These are phyloP conservation scores for Xylaria sp. DNA, from an alignment of 2,329 filamentous ascomycete genomes.

Conservation along the genomic window DNA sequence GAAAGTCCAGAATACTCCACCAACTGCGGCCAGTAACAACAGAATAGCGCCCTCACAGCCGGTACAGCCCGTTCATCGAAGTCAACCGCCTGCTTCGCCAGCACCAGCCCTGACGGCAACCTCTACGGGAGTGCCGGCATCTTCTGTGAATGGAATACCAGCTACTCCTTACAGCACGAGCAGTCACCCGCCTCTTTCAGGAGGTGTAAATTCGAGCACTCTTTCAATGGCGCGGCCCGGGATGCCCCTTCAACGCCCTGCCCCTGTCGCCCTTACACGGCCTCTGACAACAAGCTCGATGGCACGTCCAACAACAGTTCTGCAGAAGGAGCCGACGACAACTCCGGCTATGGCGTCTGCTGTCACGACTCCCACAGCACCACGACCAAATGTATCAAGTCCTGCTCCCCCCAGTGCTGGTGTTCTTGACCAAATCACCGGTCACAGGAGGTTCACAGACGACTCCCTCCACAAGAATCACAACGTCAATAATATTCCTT, in stretches of 20 bases:
- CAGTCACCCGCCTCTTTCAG: background rate
- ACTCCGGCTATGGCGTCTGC: constrained; percentile 2
- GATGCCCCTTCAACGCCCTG: constrained; percentile 26
- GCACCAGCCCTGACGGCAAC: constrained; percentile 20
- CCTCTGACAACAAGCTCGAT: constrained; percentile 23
- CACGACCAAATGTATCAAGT: constrained; percentile 21
- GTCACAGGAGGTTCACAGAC: constrained; percentile 21
- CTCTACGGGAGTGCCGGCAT: constrained; percentile 9
- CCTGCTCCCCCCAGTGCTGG: constrained; percentile 27
- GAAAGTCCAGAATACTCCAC: constrained; percentile 16
- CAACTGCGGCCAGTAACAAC: constrained; percentile 10
- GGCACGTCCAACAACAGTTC: constrained; percentile 19
- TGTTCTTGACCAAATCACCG: constrained; percentile 28
- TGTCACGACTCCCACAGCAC: constrained; percentile 4
- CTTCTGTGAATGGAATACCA: constrained; percentile 13
- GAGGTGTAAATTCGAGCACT: constrained; percentile 10
- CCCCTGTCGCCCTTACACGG: constrained; percentile 23
- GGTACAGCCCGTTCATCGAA: constrained; percentile 14
- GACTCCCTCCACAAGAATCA: constrained; percentile 14
- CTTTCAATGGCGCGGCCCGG: constrained; percentile 20
- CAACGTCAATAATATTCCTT: background rate
- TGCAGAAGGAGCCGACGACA: constrained; percentile 17
- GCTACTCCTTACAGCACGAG: constrained; percentile 7
- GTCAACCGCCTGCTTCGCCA: constrained; percentile 25
- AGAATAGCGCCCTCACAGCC: constrained; percentile 19